These are phyloP conservation scores for Cordyceps farinosa DNA, from an alignment of 2,329 filamentous ascomycete species.

Conservation along the genomic window DNA sequence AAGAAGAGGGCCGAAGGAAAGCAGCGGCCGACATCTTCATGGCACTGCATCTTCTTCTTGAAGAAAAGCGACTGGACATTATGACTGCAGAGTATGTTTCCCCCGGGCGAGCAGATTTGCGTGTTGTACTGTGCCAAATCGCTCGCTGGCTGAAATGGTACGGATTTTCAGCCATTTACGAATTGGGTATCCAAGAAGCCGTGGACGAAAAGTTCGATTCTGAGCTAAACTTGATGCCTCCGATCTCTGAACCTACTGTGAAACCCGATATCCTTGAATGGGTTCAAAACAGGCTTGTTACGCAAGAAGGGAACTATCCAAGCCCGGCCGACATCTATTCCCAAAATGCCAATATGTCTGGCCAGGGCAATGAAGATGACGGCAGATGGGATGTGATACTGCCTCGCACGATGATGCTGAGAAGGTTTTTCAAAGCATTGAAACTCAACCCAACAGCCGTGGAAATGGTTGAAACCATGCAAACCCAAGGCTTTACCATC, in stretches of 20 bases:
- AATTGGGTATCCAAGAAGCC: conserved; percentile 51
- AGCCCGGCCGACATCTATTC: conserved; percentile 46
- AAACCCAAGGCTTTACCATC: conserved; percentile 58
- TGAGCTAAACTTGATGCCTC: conserved; percentile 33
- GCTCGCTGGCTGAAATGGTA: conserved; percentile 76
- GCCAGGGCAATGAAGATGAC: conserved; percentile 35
- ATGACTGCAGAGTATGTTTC: conserved; percentile 43
- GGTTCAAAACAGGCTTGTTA: conserved; percentile 47
- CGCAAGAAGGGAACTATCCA: conserved; percentile 36
- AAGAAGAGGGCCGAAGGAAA: conserved; percentile 55
- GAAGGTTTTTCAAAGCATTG: conserved; percentile 61
- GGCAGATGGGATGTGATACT: conserved; percentile 47
- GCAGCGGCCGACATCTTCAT: conserved; percentile 66
- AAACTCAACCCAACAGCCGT: conserved; percentile 48
- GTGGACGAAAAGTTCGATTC: conserved; percentile 36
- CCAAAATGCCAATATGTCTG: conserved; percentile 33
- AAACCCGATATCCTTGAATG: conserved; percentile 49
- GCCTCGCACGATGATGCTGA: conserved; percentile 67
- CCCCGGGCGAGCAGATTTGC: conserved; percentile 50
- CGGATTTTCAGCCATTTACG: conserved; percentile 46
- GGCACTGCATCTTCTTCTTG: conserved; percentile 78
- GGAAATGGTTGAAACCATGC: conserved; percentile 71
- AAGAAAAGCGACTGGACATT: conserved; percentile 81
- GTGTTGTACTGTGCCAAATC: conserved; percentile 76
- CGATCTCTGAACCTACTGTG: conserved; percentile 32